A percentile compares a stretch with the other conserved stretches of the same genome.
Conservation (phyloP, 768 basidiomycete genomes). For the Pholiota molesta region DNA sequence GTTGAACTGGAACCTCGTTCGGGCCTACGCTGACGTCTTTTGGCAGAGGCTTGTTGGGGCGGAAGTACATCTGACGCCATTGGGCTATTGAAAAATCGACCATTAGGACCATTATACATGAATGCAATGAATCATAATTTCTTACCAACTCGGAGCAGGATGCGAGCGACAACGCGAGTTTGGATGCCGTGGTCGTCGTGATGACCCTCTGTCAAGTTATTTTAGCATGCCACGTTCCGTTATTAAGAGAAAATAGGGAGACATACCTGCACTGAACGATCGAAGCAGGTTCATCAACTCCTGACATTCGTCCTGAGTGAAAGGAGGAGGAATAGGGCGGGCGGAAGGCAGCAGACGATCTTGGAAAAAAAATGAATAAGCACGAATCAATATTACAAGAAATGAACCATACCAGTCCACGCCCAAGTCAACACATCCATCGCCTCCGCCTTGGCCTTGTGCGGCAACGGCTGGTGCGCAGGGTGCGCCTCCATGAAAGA, state of each 20-base stretch:
- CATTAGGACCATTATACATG: background rate
- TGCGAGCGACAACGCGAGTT: constrained; percentile 65
- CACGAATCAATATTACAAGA: background rate
- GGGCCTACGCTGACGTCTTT: constrained; percentile 41
- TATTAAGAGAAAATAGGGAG: background rate
- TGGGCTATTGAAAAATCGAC: constrained; percentile 41
- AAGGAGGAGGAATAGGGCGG: constrained; percentile 61
- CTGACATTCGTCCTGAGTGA: constrained; percentile 76
- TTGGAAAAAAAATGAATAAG: constrained; percentile 23
- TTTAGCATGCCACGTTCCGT: background rate
- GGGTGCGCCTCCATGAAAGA: constrained; percentile 79
- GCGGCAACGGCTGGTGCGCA: constrained; percentile 63
- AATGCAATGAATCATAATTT: constrained; percentile 3
- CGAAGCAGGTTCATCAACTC: constrained; percentile 66
- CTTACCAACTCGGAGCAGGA: constrained; percentile 70
- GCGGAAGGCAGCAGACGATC: constrained; percentile 72
- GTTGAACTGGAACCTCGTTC: constrained; percentile 28
- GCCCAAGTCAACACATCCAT: constrained; percentile 80
- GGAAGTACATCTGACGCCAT: constrained; percentile 74
- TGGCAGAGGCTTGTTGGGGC: constrained; percentile 68
- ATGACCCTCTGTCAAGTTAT: constrained; percentile 21
- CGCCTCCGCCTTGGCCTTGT: constrained; percentile 64
- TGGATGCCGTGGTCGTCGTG: constrained; percentile 45
- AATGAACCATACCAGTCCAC: constrained; percentile 58
- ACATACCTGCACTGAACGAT: constrained; percentile 28